These are phyloP conservation scores for Proteromonas lacertae DNA, from an alignment of 352 stramenopile species.

Conservation along the genomic window DNA sequence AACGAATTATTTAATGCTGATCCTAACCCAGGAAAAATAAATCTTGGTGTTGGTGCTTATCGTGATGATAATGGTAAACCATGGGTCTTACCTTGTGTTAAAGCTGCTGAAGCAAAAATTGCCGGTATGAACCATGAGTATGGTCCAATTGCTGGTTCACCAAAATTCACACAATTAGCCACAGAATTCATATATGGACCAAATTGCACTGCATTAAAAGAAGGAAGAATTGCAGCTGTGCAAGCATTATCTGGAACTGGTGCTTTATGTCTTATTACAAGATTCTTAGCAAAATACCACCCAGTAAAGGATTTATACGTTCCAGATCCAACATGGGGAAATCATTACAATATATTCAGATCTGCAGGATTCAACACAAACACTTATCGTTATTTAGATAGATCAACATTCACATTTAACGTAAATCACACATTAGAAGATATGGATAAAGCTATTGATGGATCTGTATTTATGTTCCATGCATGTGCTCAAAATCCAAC, in stretches of 20 bases:
- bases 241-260: slow-evolving; percentile 90
- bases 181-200: slow-evolving; percentile 80
- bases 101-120: slow-evolving; percentile 71
- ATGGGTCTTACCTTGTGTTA: slow-evolving; percentile 76
- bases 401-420: slow-evolving; percentile 12
- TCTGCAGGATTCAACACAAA: slow-evolving; percentile 24
- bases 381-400: slow-evolving; percentile 53
- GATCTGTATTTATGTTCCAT: slow-evolving; percentile 83
- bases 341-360: slow-evolving; percentile 70
- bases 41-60: slow-evolving; percentile 92
- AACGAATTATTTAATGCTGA: neutral
- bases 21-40: slow-evolving; percentile 35
- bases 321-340: slow-evolving; percentile 93
- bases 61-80: slow-evolving; percentile 52
- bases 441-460: slow-evolving; percentile 54
- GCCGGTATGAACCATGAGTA: slow-evolving; percentile 28
- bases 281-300: slow-evolving; percentile 62
- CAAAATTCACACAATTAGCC: slow-evolving; percentile 70
- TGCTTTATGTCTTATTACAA: slow-evolving; percentile 63
- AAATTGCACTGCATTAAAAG: slow-evolving; percentile 40
- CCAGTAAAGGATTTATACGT: slow-evolving; percentile 66
- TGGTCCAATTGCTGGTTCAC: slow-evolving; percentile 32
- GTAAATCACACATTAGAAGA: slow-evolving; percentile 53
- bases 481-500: slow-evolving; percentile 96
- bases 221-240: slow-evolving; percentile 58